Evolutionary conservation across 2,329 filamentous ascomycete genomes (phyloP), one percentile per base, ranked within the genome.

Genomic region (Zymoseptoria pseudotritici): DNA sequence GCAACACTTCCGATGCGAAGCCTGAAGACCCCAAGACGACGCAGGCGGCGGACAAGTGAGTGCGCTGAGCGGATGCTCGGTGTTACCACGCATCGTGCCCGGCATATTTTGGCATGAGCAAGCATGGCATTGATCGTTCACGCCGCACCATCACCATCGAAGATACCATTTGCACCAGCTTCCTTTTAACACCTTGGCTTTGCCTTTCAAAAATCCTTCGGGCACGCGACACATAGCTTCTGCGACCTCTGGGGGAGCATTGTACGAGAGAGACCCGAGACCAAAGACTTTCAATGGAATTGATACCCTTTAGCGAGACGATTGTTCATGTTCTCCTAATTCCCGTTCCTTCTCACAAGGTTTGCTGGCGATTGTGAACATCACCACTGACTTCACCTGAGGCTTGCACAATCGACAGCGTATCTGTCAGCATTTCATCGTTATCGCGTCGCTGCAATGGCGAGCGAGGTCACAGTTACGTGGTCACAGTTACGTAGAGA

Each of bases 21-120:
- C 64, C 68, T 10, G 71, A 66, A 31, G 68, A 70, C 58, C 69
- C 70, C 10, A 71, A 68, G 63, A 69, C 71, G 60, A 62, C 55
- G 36, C 65, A 61, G 21, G 58, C 59, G 4, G 54, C 59, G 20
- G 65, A 66, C 52, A 64, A 58, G 26, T 46, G 36, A 46, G 36
- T n/a, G 36, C 36, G 13, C 17, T n/a, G 36, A 46, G 17, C 13
- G 36, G n/a, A 46, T 46, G 36, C 36, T 17, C 36, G 8, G 26
- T 29, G 26, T 29, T 29, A 29, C 26, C 26, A 29, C 26, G 36
- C 36, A n/a, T 46, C 13, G 13, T n/a, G 13, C 36, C 36, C 13
- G 36, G 17, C 36, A 46, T 5, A 46, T 46, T n/a, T n/a, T n/a
- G 36, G 17, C 26, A 29, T 29, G 26, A 29, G 26, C 8, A 29